Base-by-base conservation (phyloP, 2,329 filamentous ascomycete species). In the Fusarium verrucosum region DNA sequence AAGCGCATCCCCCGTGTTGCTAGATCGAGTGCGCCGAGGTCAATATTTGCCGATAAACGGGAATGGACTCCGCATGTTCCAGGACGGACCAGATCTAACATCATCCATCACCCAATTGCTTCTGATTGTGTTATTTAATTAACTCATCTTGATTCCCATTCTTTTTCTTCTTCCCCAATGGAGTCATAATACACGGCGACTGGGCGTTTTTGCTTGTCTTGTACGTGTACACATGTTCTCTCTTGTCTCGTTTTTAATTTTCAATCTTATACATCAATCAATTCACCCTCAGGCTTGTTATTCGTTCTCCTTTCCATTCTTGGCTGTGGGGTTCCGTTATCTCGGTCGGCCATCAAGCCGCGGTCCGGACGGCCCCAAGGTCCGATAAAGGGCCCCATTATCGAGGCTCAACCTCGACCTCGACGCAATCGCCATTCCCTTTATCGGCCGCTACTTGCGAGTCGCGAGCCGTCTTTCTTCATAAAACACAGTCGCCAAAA, bases 291-390 rank as follows among this genome's bases (percentile, higher is more conserved):
- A 30, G 47, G 32, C 37, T 35, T 46, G 13, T 46, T 50, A 35
- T 54, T 42, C 50, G 38, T 54, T 42, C 50, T 54, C 41, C 50
- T 50, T 50, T 51, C 55, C 55, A 43, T 38, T 53, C 62, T 40
- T 49, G 47, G 42, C 41, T 63, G 65, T 69, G 69, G 69, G 69
- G 69, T 61, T 44, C 57, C 56, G 41, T 66, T 58, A 61, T 67
- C 67, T 71, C 67, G 67, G 67, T 71, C 67, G 67, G 67, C 54
- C 69, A 71, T 43, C 65, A 70, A 71, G 65, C 69, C 69, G 69
- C 65, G 69, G 65, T 66, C 65, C 69, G 58, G 65, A 69, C 69
- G 69, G 69, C 55, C n/a, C 49, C 62, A 65, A 57, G 52, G 62
- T 58, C 69, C 69, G 69, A 72, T 70, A 69, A 64, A 69, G 65